Evolutionary conservation across 495 filamentous ascomycete genomes (phyloP), one percentile per base, ranked within the genome.

Genomic region (Sporormia fimetaria): DNA sequence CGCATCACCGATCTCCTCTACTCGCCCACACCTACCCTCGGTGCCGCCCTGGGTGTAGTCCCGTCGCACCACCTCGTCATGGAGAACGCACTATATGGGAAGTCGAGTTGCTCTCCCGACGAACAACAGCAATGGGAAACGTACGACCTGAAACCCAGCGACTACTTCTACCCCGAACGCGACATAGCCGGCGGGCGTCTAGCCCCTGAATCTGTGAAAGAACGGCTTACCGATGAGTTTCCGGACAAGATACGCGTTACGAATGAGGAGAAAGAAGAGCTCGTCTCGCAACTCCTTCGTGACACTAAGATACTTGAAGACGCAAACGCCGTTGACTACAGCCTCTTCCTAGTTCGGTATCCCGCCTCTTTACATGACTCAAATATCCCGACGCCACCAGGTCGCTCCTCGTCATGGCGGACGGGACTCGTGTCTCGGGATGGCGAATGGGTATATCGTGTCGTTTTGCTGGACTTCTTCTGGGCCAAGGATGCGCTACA

Each of bases 161-260:
- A 73, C 25, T 83, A 81, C 56, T 82, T 82, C 62, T 80, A 73
- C 45, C 79, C 79, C 0, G 78, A 82, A 58, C 62, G 79, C 1
- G 79, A 83, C 39, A 63, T 83, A 6, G 60, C 77, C 0, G 73
- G 72, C 2, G 73, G 73, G 0, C 57, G 61, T 0, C 60, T 83
- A 0, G 65, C 78, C 0, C 71, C 69, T 29, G 63, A 80, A 34
- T 67, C 66, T 2, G 77, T 75, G 8, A 67, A 75, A 47, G 63
- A 63, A 21, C 68, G 67, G 39, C 64, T 82, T 11, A 68, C 69
- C 15, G 77, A 81, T 46, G 64, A 71, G 36, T 81, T 82, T 42
- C 61, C 70, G 17, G 78, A 80, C 48, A 80, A 78, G 54, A 65
- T 82, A 15, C 58, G 68, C 2, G 62, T 83, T 2, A 62, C 58